A percentile compares a stretch with the other conserved stretches of the same genome.
These are phyloP conservation scores for Paralagenidium karlingii DNA, from an alignment of 352 stramenopile genomes.

Conservation along the genomic window DNA sequence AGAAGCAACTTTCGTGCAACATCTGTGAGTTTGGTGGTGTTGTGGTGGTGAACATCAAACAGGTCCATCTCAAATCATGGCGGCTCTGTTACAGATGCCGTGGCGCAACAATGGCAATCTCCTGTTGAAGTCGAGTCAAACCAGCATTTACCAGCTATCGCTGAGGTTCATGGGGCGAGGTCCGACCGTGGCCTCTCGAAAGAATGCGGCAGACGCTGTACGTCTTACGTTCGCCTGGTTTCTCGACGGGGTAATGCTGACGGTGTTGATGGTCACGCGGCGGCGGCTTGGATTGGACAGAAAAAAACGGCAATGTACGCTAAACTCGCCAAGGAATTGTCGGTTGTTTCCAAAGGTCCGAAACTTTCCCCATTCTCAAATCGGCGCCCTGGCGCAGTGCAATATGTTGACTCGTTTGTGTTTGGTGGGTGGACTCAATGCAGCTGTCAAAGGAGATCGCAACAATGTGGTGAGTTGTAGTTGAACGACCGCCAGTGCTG, in stretches of 20 bases:
- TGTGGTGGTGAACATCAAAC: too few relatives aligned
- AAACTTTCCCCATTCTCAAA: too few relatives aligned
- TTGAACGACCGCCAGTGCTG: background rate
- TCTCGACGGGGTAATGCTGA: background rate
- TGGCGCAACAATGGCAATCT: too few relatives aligned
- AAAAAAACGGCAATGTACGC: constrained; percentile 68
- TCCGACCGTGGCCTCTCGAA: constrained; percentile 68
- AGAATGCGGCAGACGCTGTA: constrained; percentile 70
- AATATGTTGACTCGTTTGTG: background rate
- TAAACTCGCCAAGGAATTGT: constrained; percentile 59
- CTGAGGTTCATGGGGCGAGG: constrained; percentile 66
- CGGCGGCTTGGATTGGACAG: constrained; percentile 8
- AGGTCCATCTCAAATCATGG: too few relatives aligned
- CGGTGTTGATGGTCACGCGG: background rate
- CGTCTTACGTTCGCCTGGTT: background rate
- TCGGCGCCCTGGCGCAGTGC: background rate
- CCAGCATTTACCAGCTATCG: constrained; percentile 26
- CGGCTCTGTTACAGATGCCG: too few relatives aligned
- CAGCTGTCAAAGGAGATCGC: constrained; percentile 36
- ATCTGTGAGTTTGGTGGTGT: too few relatives aligned
- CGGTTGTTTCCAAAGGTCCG: constrained; percentile 61
- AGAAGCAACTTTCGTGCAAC: too few relatives aligned
- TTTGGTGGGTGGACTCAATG: constrained; percentile 1
- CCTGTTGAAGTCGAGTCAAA: too few relatives aligned
- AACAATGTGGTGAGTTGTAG: constrained; percentile 47